phyloP scores from a whole-genome alignment of 2,329 filamentous ascomycete species.

The Fusarium zealandicum region DNA sequence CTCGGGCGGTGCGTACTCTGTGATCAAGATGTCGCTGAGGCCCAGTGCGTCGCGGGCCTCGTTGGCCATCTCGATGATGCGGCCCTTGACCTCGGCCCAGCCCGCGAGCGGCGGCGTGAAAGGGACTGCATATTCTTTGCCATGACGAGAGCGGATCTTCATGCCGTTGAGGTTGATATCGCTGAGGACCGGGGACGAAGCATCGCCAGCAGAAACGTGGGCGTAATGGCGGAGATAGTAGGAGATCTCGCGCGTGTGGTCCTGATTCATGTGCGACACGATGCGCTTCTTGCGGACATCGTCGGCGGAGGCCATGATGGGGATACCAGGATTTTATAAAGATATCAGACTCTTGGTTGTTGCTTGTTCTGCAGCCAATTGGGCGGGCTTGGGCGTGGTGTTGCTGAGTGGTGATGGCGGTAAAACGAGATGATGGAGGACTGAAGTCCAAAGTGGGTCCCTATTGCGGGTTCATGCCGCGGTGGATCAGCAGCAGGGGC shows the following conservation, averaged over 20 bases:
- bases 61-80: constrained; percentile 75
- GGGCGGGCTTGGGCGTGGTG: background rate
- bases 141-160: constrained; percentile 62
- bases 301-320: constrained; percentile 40
- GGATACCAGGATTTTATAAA: background rate
- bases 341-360: background rate
- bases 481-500: too few relatives aligned
- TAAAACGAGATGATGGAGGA: background rate
- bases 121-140: constrained; percentile 59
- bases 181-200: constrained; percentile 65
- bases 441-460: constrained; percentile 38
- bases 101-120: constrained; percentile 75
- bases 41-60: constrained; percentile 64
- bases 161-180: constrained; percentile 72
- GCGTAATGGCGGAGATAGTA: constrained; percentile 80
- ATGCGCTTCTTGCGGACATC: constrained; percentile 48
- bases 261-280: constrained; percentile 85
- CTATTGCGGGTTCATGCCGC: background rate
- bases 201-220: constrained; percentile 61
- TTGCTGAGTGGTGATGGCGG: background rate
- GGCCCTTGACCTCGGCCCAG: constrained; percentile 71
- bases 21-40: constrained; percentile 57
- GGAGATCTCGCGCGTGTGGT: constrained; percentile 77
- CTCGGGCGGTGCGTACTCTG: constrained; percentile 50
- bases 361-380: background rate